Percentiles rank a stretch among this genome's conserved stretches.
Evolutionary conservation across 2,329 filamentous ascomycete species (phyloP).

Genomic region (Pseudopithomyces maydicus): DNA sequence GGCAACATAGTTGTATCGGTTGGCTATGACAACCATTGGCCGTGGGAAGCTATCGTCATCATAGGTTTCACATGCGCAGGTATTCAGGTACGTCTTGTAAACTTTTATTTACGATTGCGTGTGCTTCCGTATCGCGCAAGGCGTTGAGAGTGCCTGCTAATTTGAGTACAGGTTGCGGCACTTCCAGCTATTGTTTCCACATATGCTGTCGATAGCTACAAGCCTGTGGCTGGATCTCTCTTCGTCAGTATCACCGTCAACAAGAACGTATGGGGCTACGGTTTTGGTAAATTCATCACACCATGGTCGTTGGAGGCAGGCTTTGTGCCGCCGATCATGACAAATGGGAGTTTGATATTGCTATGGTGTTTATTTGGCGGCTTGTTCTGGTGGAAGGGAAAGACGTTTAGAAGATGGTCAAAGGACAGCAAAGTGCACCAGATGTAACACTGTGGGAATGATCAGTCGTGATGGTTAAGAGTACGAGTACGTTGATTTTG

Average conservation of each 20-base stretch:
- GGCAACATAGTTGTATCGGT: constrained; percentile 62
- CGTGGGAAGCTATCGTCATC: constrained; percentile 62
- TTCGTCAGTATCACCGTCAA: constrained; percentile 67
- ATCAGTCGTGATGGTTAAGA: background rate
- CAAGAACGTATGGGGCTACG: constrained; percentile 69
- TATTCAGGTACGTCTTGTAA: constrained; percentile 39
- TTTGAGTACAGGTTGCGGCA: constrained; percentile 57
- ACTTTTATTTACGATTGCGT: background rate
- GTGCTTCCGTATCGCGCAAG: background rate
- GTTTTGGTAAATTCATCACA: constrained; percentile 62
- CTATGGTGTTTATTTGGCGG: constrained; percentile 61
- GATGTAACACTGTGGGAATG: constrained; percentile 42
- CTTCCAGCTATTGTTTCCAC: constrained; percentile 63
- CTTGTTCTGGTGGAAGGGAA: constrained; percentile 63
- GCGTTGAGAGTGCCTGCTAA: no score
- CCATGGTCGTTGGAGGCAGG: constrained; percentile 56
- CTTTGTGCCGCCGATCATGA: constrained; percentile 64
- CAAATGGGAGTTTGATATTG: constrained; percentile 59
- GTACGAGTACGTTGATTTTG: no score
- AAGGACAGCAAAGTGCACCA: constrained; percentile 61
- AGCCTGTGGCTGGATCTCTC: constrained; percentile 64
- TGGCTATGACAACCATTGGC: constrained; percentile 60
- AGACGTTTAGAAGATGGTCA: constrained; percentile 62
- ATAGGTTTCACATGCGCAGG: constrained; percentile 62
- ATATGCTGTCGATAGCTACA: constrained; percentile 69